Evolutionary conservation across 2,329 filamentous ascomycete species (phyloP).

Genomic region (Hypoxylon rubiginosum): DNA sequence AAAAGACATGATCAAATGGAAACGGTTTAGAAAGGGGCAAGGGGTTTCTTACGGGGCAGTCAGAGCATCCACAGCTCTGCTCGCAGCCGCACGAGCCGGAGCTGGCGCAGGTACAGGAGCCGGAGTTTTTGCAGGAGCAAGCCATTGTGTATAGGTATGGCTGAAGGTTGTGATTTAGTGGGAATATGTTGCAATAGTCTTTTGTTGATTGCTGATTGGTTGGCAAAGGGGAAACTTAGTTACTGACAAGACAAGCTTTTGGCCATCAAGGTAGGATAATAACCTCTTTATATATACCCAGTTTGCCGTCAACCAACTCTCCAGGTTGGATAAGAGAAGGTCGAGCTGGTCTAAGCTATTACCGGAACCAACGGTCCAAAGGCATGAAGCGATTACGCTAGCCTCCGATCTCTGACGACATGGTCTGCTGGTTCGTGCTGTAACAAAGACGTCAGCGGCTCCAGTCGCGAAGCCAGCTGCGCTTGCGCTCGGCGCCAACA

Average conservation of each 20-base stretch:
- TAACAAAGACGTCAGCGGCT: conserved; percentile 40
- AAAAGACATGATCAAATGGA: neutral
- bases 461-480: conserved; percentile 14
- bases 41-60: conserved; percentile 47
- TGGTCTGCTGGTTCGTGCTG: conserved; percentile 14
- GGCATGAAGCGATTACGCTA: neutral
- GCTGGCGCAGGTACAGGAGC: conserved; percentile 46
- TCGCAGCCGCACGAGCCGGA: conserved; percentile 48
- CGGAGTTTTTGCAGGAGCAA: conserved; percentile 47
- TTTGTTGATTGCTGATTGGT: conserved; percentile 41
- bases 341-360: neutral
- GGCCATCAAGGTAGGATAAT: conserved; percentile 36
- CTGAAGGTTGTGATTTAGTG: conserved; percentile 16
- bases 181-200: conserved; percentile 35
- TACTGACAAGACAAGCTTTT: conserved; percentile 21
- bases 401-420: conserved; percentile 37
- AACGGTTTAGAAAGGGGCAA: neutral
- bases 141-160: conserved; percentile 41
- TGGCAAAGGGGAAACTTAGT: conserved; percentile 23
- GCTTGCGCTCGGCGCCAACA: neutral
- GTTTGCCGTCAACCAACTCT: neutral
- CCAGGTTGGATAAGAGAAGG: neutral
- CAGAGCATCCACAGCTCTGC: conserved; percentile 48
- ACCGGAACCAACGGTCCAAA: neutral
- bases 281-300: conserved; percentile 40